These are phyloP conservation scores for Fusarium irregulare DNA, from an alignment of 2,329 filamentous ascomycete genomes.

Conservation along the genomic window DNA sequence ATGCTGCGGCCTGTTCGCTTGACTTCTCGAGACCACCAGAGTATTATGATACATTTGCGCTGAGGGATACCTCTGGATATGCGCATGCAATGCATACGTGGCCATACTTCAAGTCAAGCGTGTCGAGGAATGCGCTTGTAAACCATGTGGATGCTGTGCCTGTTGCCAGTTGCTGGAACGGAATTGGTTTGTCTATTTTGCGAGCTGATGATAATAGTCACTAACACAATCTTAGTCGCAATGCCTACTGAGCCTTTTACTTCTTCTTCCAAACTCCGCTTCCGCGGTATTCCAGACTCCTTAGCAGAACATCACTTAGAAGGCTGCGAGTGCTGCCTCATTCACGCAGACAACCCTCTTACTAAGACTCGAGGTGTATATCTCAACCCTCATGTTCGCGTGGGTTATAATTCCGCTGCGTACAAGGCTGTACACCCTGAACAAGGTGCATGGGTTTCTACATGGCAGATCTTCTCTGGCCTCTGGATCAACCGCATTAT, in stretches of 20 bases:
- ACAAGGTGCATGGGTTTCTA: conserved; percentile 58
- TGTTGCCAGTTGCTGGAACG: conserved; percentile 60
- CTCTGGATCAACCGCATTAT: conserved; percentile 68
- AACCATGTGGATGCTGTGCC: conserved; percentile 59
- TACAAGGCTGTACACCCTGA: conserved; percentile 62
- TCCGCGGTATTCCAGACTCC: conserved; percentile 72
- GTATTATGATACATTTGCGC: conserved; percentile 73
- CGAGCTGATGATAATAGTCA: neutral
- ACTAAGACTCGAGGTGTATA: conserved; percentile 67
- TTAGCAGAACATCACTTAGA: conserved; percentile 74
- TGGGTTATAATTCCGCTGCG: conserved; percentile 69
- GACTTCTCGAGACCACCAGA: conserved; percentile 66
- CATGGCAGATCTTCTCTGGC: conserved; percentile 61
- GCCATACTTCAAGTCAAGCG: conserved; percentile 66
- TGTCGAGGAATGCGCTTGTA: conserved; percentile 66
- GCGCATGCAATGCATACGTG: conserved; percentile 65
- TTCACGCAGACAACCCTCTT: conserved; percentile 77
- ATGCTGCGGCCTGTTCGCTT: conserved; percentile 71
- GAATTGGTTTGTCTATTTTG: conserved; percentile 49
- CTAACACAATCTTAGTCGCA: conserved; percentile 49
- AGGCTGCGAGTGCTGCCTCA: conserved; percentile 82
- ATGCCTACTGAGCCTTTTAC: conserved; percentile 69
- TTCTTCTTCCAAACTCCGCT: conserved; percentile 60
- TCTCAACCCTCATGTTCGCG: conserved; percentile 75
- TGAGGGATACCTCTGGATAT: conserved; percentile 64